Evolutionary conservation across 208 protist species (phyloP), one percentile per base, ranked within the genome.

Genomic region (Trypanosoma rangeli): DNA sequence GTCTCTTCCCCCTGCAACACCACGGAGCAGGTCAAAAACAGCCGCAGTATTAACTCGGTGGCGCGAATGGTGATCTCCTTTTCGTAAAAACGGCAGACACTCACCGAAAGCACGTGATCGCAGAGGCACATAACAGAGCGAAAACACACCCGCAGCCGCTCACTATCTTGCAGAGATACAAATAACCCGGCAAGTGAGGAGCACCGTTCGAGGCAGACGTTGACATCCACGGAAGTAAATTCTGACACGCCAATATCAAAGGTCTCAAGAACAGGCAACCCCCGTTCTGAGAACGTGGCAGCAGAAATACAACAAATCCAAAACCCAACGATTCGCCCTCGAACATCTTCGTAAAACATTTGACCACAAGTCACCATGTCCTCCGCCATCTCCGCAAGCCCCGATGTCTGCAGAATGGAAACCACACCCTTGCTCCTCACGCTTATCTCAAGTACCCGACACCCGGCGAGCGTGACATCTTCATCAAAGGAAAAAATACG

Each of bases 381-480:
- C 39, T 76, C 71, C 10, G 50, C 50, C 18, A n/a, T 52, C 33
- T 59, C 46, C 31, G 62, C 18, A 49, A 70, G 3, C 29, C 28
- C 71, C 20, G 33, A 69, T 49, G 42, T 54, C 16, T 67, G 64
- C 24, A 76, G 24, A 52, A 39, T 8, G 50, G 35, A 58, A 46
- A 44, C 29, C 16, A 70, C 46, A 22, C 49, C n/a, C 50, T 60
- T 83, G 54, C 86, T 89, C 53, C 83, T 76, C 9, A 77, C 68
- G 31, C 92, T 58, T 33, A 64, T 58, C 48, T 84, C 81, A 12
- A 96, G 83, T 46, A 94, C 70, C 0, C 62, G 74, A 49, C 86
- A 87, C 26, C 70, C 75, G 8, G 85, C 68, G n/a, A 50, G 37
- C 22, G 71, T 73, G 20, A 83, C 68, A 42, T 89, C 85, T 59